phyloP scores from a whole-genome alignment of 768 basidiomycete genomes.

The Fibroporia radiculosa region DNA sequence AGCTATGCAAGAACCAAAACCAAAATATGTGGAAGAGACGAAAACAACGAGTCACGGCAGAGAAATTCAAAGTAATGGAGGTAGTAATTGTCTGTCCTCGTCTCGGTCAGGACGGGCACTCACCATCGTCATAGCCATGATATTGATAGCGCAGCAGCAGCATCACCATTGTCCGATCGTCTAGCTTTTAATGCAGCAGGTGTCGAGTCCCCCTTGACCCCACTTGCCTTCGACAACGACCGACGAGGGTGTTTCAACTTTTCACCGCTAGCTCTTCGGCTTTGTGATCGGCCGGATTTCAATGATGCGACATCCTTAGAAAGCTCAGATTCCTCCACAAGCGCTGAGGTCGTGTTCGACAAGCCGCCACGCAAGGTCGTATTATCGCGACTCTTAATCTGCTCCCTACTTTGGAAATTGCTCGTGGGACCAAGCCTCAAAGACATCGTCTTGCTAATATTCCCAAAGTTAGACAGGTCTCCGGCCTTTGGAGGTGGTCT shows the following conservation, averaged over 20 bases:
- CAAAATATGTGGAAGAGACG: too few species aligned
- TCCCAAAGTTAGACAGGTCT: conserved; percentile 82
- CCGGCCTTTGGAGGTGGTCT: conserved; percentile 72
- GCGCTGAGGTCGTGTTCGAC: conserved; percentile 85
- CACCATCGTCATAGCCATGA: conserved; percentile 69
- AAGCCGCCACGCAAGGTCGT: conserved; percentile 77
- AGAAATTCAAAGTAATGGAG: background rate
- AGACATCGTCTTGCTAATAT: conserved; percentile 60
- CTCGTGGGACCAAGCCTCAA: conserved; percentile 81
- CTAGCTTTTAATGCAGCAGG: conserved; percentile 43
- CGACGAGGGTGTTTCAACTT: conserved; percentile 73
- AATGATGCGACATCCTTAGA: conserved; percentile 35
- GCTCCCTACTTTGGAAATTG: conserved; percentile 74
- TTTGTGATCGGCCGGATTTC: conserved; percentile 46
- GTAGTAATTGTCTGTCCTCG: conserved; percentile 44
- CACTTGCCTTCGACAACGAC: conserved; percentile 54
- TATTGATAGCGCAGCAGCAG: conserved; percentile 49
- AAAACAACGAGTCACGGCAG: too few species aligned
- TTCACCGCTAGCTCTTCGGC: conserved; percentile 46
- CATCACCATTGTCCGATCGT: conserved; percentile 52
- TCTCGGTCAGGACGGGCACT: conserved; percentile 53
- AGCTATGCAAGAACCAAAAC: too few species aligned
- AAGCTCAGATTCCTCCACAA: conserved; percentile 55
- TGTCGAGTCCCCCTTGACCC: conserved; percentile 24
- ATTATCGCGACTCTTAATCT: conserved; percentile 49